phyloP scores from a whole-genome alignment of 345 rosid species.

The Eucalyptus sp. region DNA sequence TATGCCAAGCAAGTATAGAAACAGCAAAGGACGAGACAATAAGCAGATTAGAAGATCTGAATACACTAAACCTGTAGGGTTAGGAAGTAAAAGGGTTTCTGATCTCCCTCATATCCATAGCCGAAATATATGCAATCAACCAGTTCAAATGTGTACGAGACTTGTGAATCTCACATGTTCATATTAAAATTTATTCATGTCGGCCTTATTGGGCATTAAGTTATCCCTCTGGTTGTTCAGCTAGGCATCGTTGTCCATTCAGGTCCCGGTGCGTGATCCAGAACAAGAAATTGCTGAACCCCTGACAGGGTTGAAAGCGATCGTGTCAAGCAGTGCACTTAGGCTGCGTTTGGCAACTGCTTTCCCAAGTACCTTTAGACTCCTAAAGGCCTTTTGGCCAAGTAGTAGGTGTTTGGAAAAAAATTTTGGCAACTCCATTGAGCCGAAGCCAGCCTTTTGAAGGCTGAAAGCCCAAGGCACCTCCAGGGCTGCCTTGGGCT shows the following conservation, averaged over 20 bases:
- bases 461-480: too few species aligned
- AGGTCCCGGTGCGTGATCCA: not conserved
- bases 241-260: not conserved
- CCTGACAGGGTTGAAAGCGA: not conserved
- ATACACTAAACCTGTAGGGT: not conserved
- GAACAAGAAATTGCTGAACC: not conserved
- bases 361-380: too few species aligned
- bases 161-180: not conserved
- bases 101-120: not conserved
- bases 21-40: not conserved
- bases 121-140: not conserved
- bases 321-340: not conserved
- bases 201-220: not conserved
- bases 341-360: rapidly evolving
- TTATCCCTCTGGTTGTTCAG: not conserved
- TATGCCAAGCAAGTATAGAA: slow-evolving; percentile 25
- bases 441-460: too few species aligned
- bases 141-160: not conserved
- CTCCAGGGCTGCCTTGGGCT: too few species aligned
- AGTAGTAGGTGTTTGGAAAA: too few species aligned
- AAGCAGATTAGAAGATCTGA: not conserved
- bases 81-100: not conserved
- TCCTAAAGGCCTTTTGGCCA: too few species aligned
- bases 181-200: not conserved
- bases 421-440: too few species aligned